Base-by-base conservation (phyloP, 2,329 filamentous ascomycete species). In the Aspergillus piperis region DNA sequence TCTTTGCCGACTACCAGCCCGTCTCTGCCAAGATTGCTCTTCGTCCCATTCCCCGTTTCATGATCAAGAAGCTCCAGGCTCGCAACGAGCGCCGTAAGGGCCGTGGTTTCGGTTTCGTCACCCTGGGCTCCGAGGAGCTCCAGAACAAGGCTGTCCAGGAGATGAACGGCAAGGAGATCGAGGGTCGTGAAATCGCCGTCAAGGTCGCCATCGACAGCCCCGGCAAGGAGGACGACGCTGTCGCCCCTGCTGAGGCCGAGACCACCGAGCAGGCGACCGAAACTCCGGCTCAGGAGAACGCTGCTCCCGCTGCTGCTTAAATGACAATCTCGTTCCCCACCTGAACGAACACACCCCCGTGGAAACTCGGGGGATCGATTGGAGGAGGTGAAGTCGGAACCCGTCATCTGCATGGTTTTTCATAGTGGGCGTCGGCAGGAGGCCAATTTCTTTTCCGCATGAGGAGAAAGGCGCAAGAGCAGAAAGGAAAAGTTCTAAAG, bases 191-290 rank as follows among this genome's bases (percentile, higher is more conserved):
- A 84, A 99, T 99, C 71, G 95, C 95, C 67, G 95, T 99, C 86
- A 99, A 99, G 90, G 93, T 99, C 77, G 95, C 95, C 76, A 98
- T 99, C 75, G 95, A 99, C 84, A 97, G 92, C 85, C 95, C 95
- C 67, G 94, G 96, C 82, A 99, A 98, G 90, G 94, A 97, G 81
- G 94, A 97, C 77, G 87, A 90, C 73, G 89, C 84, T 70, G 78
- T 81, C 60, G 82, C 80, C 66, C 80, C 76, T 61, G 76, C 78
- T 58, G 80, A 83, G 56, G 76, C 32, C 10, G 32, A 78, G 63
- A 70, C 73, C 55, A 74, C 77, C 60, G 77, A 81, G 71, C 74
- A 76, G 39, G 72, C 61, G 48, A 54, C 68, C 55, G 80, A 82
- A 70, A 68, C 71, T 54, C 65, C 74, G 27, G 69, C 72, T 58